Conservation (phyloP, 1,284 basidiomycete genomes). For the Sanghuangporus sanghuang region DNA sequence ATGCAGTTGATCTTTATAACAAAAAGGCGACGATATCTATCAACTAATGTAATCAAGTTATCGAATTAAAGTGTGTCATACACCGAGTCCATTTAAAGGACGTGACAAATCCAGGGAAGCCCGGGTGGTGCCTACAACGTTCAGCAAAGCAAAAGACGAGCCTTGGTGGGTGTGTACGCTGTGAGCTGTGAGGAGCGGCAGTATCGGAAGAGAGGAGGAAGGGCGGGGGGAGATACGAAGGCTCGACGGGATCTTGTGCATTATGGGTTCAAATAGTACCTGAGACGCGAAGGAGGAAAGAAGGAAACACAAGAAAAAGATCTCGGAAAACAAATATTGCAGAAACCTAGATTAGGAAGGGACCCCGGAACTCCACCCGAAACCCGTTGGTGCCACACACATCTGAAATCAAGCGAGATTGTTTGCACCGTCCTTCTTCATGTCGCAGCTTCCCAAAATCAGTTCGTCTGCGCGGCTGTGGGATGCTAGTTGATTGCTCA, state of each 20-base stretch:
- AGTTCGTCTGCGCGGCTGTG: neutral
- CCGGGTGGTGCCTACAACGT: neutral
- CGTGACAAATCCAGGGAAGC: neutral
- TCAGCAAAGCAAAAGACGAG: neutral
- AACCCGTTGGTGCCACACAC: neutral
- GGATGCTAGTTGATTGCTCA: neutral
- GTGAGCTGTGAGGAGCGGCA: neutral
- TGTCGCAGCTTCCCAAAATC: neutral
- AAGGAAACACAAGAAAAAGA: constrained; percentile 3
- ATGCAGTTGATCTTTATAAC: neutral
- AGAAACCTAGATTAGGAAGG: neutral
- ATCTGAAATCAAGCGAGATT: constrained; percentile 3
- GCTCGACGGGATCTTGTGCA: constrained; percentile 4
- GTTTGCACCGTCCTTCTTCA: neutral
- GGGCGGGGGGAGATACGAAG: constrained; percentile 8
- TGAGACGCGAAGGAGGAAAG: neutral
- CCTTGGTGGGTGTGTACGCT: neutral
- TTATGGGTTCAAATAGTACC: constrained; percentile 9
- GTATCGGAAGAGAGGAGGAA: constrained; percentile 7
- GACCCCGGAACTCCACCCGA: neutral
- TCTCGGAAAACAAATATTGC: neutral
- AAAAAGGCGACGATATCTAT: neutral
- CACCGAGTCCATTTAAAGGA: constrained; percentile 5
- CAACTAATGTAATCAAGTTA: neutral
- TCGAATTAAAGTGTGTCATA: neutral